Conservation (phyloP, 257 asterid species). For the Thymus mandschuricus region DNA sequence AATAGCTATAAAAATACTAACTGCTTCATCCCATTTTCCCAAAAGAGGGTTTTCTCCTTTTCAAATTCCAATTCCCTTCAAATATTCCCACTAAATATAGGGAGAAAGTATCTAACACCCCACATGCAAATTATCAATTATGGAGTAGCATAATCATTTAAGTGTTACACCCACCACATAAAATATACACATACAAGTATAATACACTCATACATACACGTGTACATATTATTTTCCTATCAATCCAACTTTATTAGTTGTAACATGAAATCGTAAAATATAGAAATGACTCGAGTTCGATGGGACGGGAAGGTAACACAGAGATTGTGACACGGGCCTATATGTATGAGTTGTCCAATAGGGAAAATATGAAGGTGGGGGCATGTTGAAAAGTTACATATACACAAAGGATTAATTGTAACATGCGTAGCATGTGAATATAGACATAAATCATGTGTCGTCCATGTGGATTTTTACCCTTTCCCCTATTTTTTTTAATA, state of each 20-base stretch:
- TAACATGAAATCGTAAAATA: no score
- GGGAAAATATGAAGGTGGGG: slow-evolving; percentile 41
- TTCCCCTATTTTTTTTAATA: slow-evolving; percentile 6
- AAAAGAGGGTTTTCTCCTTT: slow-evolving; percentile 34
- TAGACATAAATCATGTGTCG: slow-evolving; percentile 71
- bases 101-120: slow-evolving; percentile 35
- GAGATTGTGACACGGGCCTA: no score
- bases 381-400: slow-evolving; percentile 58
- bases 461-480: slow-evolving; percentile 63
- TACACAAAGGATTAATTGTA: slow-evolving; percentile 60
- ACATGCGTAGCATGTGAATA: slow-evolving; percentile 77
- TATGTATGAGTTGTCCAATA: slow-evolving; percentile 57
- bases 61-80: slow-evolving; percentile 37
- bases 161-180: slow-evolving; percentile 33
- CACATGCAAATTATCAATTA: slow-evolving; percentile 45
- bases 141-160: slow-evolving; percentile 30
- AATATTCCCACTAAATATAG: slow-evolving; percentile 45
- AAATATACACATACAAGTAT: neutral
- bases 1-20: slow-evolving; percentile 29
- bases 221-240: slow-evolving; percentile 3
- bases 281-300: no score
- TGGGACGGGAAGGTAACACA: no score
- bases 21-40: slow-evolving; percentile 32
- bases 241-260: neutral
- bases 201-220: slow-evolving; percentile 30